phyloP scores from a whole-genome alignment of 257 asterid genomes.

The Rhazya stricta region DNA sequence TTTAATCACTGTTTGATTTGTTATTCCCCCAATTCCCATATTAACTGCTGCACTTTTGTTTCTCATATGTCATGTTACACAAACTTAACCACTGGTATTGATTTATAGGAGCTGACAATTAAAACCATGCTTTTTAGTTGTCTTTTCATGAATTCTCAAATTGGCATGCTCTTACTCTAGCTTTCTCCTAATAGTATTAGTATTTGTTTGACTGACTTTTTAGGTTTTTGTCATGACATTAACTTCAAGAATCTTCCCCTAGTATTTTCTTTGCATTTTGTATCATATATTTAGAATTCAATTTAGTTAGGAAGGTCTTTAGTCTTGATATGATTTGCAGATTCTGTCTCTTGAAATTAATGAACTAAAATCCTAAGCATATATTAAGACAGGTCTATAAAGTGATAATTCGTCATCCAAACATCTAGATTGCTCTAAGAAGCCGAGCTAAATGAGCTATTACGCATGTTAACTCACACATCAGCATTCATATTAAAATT shows the following conservation, averaged over 20 bases:
- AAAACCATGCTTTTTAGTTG: neutral
- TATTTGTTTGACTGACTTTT: neutral
- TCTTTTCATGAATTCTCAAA: neutral
- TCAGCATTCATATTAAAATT: neutral
- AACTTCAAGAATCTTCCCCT: neutral
- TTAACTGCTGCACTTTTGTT: neutral
- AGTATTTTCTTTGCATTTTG: neutral
- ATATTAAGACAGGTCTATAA: neutral
- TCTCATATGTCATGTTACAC: neutral
- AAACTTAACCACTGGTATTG: neutral
- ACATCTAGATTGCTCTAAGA: neutral
- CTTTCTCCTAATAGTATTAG: neutral
- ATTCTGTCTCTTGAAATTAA: neutral
- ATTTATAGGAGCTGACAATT: no score
- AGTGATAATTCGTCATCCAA: neutral
- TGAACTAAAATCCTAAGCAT: neutral
- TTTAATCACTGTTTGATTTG: constrained; percentile 8
- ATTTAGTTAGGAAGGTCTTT: neutral
- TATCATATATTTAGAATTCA: neutral
- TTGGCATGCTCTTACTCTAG: neutral
- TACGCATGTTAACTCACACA: neutral
- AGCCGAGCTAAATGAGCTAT: neutral
- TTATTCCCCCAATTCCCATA: neutral
- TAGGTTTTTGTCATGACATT: neutral
- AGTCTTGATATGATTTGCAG: neutral